These are phyloP conservation scores for Stevia rebaudiana DNA, from an alignment of 140 eudicot genomes.

Conservation along the genomic window DNA sequence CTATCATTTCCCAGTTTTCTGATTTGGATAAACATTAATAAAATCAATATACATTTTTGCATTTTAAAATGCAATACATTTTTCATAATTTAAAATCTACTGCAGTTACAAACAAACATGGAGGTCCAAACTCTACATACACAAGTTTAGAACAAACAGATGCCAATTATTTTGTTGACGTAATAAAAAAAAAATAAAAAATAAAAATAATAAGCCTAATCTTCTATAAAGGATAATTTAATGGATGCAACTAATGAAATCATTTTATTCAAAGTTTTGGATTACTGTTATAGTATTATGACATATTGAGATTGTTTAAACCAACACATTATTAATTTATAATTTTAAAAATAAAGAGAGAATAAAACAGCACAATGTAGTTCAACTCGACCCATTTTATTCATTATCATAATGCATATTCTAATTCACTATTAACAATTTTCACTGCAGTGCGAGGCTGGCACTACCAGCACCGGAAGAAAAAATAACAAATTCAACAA, in stretches of 20 bases:
- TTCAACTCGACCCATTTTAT: neutral
- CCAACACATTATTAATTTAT: no score
- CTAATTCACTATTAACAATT: conserved; percentile 15
- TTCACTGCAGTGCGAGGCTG: conserved; percentile 75
- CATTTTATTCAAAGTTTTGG: neutral
- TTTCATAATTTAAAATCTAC: neutral
- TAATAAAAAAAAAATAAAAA: neutral
- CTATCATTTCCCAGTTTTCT: neutral
- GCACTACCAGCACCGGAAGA: conserved; percentile 84
- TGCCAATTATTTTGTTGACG: neutral
- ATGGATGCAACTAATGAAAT: no score
- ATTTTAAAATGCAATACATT: neutral
- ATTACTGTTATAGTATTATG: no score
- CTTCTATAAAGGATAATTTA: no score
- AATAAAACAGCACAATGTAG: no score
- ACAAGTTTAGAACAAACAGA: neutral
- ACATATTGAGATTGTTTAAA: no score
- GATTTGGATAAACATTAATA: neutral
- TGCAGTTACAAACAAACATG: neutral
- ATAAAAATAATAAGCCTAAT: neutral
- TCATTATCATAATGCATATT: conserved; percentile 10
- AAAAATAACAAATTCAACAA: conserved; percentile 39
- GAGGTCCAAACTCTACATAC: neutral
- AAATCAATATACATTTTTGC: neutral
- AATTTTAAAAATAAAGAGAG: no score